Conservation (phyloP, 345 rosid genomes). For the Hypericum perforatum region DNA sequence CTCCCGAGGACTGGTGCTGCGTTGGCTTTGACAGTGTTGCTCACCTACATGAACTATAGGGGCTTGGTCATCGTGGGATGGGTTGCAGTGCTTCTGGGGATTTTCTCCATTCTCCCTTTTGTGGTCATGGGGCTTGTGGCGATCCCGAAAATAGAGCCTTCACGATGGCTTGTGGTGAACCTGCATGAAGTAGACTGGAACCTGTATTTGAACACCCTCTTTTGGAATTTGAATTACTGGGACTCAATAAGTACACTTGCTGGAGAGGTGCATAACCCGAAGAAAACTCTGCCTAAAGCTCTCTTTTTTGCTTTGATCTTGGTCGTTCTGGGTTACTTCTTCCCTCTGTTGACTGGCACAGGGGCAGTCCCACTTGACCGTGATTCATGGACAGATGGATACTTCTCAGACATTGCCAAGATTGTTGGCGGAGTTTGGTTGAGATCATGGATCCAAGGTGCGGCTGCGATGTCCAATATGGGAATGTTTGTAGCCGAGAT, state of each 20-base stretch:
- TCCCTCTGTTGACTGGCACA: slow-evolving; percentile 53
- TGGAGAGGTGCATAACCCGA: slow-evolving; percentile 67
- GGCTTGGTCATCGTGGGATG: slow-evolving; percentile 67
- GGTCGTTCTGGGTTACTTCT: slow-evolving; percentile 47
- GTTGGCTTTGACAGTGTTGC: slow-evolving; percentile 35
- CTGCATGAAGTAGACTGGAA: slow-evolving; percentile 48
- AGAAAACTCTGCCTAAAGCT: slow-evolving; percentile 57
- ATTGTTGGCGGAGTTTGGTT: slow-evolving; percentile 63
- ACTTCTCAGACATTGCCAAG: slow-evolving; percentile 58
- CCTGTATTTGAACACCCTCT: slow-evolving; percentile 56
- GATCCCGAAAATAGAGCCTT: slow-evolving; percentile 51
- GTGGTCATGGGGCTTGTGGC: slow-evolving; percentile 54
- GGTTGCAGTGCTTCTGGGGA: slow-evolving; percentile 53
- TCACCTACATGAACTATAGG: slow-evolving; percentile 57
- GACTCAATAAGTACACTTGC: slow-evolving; percentile 67
- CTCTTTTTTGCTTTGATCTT: slow-evolving; percentile 52
- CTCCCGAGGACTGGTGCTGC: slow-evolving; percentile 37
- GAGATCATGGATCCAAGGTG: slow-evolving; percentile 68
- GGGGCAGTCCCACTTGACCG: slow-evolving; percentile 60
- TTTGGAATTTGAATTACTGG: slow-evolving; percentile 78
- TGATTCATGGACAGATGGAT: slow-evolving; percentile 59
- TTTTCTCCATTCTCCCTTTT: slow-evolving; percentile 63
- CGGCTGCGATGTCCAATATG: slow-evolving; percentile 64
- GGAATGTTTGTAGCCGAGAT: slow-evolving; percentile 73
- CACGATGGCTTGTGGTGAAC: slow-evolving; percentile 54